phyloP scores from a whole-genome alignment of 2,329 filamentous ascomycete species.

The Sarocladium brachiariae region DNA sequence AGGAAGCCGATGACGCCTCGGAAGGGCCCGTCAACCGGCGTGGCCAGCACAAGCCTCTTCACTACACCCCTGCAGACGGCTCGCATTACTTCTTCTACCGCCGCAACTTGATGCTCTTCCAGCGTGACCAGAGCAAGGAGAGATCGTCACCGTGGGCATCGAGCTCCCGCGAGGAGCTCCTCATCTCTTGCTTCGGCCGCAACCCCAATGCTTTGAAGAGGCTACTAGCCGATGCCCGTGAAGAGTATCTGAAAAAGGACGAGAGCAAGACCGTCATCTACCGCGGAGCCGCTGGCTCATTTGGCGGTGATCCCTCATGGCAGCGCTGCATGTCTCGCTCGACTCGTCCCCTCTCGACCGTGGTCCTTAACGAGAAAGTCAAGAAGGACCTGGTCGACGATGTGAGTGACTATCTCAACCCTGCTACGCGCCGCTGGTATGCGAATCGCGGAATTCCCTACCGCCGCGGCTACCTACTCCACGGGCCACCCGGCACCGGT shows the following conservation, averaged over 20 bases:
- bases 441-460: slow-evolving; percentile 79
- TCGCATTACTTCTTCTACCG: slow-evolving; percentile 64
- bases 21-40: slow-evolving; percentile 14
- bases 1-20: slow-evolving; percentile 22
- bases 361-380: slow-evolving; percentile 54
- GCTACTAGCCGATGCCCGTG: slow-evolving; percentile 51
- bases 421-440: slow-evolving; percentile 68
- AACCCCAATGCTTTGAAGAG: slow-evolving; percentile 55
- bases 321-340: slow-evolving; percentile 55
- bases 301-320: slow-evolving; percentile 43
- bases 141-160: slow-evolving; percentile 16
- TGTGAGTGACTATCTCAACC: slow-evolving; percentile 56
- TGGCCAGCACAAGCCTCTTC: slow-evolving; percentile 39
- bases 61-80: slow-evolving; percentile 62
- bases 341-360: slow-evolving; percentile 56
- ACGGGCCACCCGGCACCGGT: slow-evolving; percentile 74
- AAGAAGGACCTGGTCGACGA: slow-evolving; percentile 56
- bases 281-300: slow-evolving; percentile 42
- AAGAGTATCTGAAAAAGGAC: slow-evolving; percentile 49
- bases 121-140: slow-evolving; percentile 42
- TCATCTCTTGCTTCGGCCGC: slow-evolving; percentile 55
- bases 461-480: slow-evolving; percentile 72
- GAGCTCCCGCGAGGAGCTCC: slow-evolving; percentile 46
- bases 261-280: slow-evolving; percentile 59
- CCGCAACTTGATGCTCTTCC: slow-evolving; percentile 50